Evolutionary conservation across 495 filamentous ascomycete genomes (phyloP).

Genomic region (Chaetomium tenue): DNA sequence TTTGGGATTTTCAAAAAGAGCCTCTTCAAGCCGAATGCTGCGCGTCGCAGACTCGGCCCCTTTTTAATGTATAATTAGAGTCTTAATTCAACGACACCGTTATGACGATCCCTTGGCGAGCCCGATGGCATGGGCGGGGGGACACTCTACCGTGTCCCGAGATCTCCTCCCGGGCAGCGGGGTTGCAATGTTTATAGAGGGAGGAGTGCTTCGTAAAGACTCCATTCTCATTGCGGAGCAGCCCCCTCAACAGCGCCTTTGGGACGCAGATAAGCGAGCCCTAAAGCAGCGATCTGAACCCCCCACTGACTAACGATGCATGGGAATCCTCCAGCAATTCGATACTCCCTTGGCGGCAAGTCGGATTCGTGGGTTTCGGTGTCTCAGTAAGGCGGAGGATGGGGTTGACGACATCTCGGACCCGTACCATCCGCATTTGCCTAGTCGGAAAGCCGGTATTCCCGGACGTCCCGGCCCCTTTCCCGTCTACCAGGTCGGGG

Average conservation of each 20-base stretch:
- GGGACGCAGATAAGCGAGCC: not conserved
- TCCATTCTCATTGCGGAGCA: no score
- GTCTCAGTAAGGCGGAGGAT: not conserved
- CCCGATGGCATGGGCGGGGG: no score
- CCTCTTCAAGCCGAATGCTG: not conserved
- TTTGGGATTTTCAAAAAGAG: not conserved
- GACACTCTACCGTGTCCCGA: no score
- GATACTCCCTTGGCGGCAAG: not conserved
- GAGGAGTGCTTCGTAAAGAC: no score
- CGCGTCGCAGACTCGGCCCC: not conserved
- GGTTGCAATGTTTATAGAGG: no score
- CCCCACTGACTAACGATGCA: not conserved
- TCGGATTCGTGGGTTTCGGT: not conserved
- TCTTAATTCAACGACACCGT: conserved; percentile 12
- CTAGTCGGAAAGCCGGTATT: not conserved
- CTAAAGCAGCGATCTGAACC: not conserved
- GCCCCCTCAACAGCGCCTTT: not conserved
- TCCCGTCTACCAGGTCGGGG: conserved; percentile 2
- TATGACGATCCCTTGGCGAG: conserved; percentile 6
- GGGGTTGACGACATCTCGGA: not conserved
- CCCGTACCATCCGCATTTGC: not conserved
- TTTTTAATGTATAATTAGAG: conserved; percentile 7
- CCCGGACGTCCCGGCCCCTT: not conserved
- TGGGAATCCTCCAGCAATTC: not conserved
- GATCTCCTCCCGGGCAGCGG: no score